phyloP scores from a whole-genome alignment of 1,284 basidiomycete species.

The Melampsora americana region DNA sequence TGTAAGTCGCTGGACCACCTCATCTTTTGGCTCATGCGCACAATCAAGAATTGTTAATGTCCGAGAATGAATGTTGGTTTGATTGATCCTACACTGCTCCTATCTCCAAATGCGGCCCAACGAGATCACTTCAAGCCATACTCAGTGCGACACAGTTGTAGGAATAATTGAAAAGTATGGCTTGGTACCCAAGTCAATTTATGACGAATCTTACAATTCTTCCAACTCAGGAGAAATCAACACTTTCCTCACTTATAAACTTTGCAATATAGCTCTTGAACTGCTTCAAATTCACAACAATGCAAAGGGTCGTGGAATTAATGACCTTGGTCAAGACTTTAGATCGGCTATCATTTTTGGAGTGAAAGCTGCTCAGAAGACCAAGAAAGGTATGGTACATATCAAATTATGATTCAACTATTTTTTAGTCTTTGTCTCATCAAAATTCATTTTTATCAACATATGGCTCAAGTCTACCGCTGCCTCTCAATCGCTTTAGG shows the following conservation, averaged over 20 bases:
- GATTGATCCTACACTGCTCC: too few relatives aligned
- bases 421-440: constrained; percentile 65
- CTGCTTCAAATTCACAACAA: constrained; percentile 65
- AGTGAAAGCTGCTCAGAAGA: constrained; percentile 15
- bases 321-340: constrained; percentile 19
- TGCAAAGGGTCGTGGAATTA: constrained; percentile 54
- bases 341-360: not conserved
- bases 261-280: constrained; percentile 81
- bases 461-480: constrained; percentile 63
- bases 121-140: too few relatives aligned
- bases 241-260: constrained; percentile 75
- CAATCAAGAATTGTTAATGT: too few relatives aligned
- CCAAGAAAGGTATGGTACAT: constrained; percentile 47
- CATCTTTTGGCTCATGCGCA: too few relatives aligned
- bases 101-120: too few relatives aligned
- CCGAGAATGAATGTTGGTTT: too few relatives aligned
- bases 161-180: constrained; percentile 82
- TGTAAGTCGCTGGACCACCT: too few relatives aligned
- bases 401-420: constrained; percentile 51
- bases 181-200: constrained; percentile 68
- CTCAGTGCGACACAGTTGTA: constrained; percentile 71
- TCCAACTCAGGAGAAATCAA: constrained; percentile 71
- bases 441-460: too few relatives aligned
- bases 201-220: constrained; percentile 84
- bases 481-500: constrained; percentile 81